Evolutionary conservation across 2,329 filamentous ascomycete genomes (phyloP), one percentile per base, ranked within the genome.

Genomic region (Magnaporthiopsis rhizophila): DNA sequence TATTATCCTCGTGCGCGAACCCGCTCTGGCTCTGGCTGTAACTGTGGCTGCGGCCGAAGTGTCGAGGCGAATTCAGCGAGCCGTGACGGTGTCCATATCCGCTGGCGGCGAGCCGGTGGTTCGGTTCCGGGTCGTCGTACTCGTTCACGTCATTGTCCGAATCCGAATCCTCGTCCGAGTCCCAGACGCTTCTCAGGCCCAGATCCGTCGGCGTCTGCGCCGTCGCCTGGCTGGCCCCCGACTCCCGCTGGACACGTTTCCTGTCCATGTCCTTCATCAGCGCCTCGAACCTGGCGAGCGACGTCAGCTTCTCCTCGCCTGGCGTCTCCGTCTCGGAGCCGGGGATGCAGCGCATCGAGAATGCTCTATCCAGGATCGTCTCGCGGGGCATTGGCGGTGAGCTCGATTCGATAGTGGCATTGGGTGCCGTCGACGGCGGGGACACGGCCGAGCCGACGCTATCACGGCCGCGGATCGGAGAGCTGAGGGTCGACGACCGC

Each of bases 341-440:
- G 21, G 86, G 86, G 45, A 89, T 87, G 65, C 78, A 85, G 11
- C 83, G 79, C 74, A 89, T 74, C 68, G 87, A 84, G 69, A 89
- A 89, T 0, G 86, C 86, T 56, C 86, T 77, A 71, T 89, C 86
- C n/a, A 89, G 73, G 62, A 89, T 89, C 0, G 86, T 88, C 73
- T 89, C 86, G 21, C 86, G 80, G 2, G 83, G 83, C 0, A 74
- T 75, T 2, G 83, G 81, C 0, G 84, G 83, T 0, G 83, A 82
- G 68, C 78, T 79, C 1, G 80, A 79, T 57, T 80, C 75, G 11
- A 79, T 70, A 24, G 75, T 73, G 4, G 67, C 70, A 9, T 21
- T 24, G 18, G 21, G 45, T 9, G 21, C 21, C 6, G 71, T 69
- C 24, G 75, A 73, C 5, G 67, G 69, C 21, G 77, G 74, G 75